Evolutionary conservation across 768 basidiomycete species (phyloP), one percentile per base, ranked within the genome.

Genomic region (Rhizopogon rudus): DNA sequence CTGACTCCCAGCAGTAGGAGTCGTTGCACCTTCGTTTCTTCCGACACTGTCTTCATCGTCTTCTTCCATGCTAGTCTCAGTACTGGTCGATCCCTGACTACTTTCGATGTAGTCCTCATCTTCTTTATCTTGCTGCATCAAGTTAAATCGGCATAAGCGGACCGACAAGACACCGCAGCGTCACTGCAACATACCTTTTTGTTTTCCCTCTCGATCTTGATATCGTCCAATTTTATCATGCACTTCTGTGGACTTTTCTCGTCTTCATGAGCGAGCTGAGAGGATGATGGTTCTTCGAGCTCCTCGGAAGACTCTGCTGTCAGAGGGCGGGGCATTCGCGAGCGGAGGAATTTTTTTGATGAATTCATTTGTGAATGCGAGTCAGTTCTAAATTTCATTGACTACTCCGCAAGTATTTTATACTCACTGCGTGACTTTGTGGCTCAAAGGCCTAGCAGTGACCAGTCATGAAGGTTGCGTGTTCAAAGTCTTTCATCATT

Each of bases 221-320:
- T 28, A 29, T 58, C 45, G 29, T 60, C 54, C 41, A 49, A 55
- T 20, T 20, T 25, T 25, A 39, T 55, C 31, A 56, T 56, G 20
- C 28, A n/a, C 28, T 33, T 52, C 35, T 49, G 48, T 42, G 44
- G 49, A 9, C 40, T 39, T 10, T 41, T 37, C 25, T 58, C 57
- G 16, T 58, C 57, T 44, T 55, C 57, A 28, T 55, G 54, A 33
- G 57, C 53, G 29, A 60, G 48, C 39, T 50, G 57, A 37, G 57
- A 59, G 4, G 57, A 60, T 13, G 54, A 51, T 25, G 42, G 44
- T 22, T 51, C 41, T 12, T 37, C 31, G 13, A 55, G 40, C 14
- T 49, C 49, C 10, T 44, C 59, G 4, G 57, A 58, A 16, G 40
- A 52, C 35, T 58, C 59, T 13, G 53, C 51, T 20, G 57, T 60